A percentile compares a stretch with the other conserved stretches of the same genome.
These are phyloP conservation scores for Paecilomyces niveus DNA, from an alignment of 2,329 filamentous ascomycete genomes.

Conservation along the genomic window DNA sequence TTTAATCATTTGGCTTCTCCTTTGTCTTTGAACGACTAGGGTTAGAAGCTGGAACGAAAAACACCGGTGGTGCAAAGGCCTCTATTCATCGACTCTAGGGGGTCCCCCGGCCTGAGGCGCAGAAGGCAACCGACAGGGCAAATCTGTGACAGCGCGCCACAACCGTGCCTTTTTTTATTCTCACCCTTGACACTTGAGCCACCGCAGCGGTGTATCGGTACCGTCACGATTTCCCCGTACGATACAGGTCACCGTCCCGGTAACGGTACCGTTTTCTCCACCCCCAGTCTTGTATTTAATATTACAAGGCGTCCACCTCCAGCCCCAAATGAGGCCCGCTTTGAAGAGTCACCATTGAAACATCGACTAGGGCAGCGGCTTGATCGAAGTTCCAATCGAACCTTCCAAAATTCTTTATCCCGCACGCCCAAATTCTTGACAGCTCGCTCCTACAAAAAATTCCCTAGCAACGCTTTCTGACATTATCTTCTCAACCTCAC, in stretches of 20 bases:
- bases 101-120: not conserved
- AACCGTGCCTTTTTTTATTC: not conserved
- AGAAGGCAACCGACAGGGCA: not conserved
- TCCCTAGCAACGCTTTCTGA: not conserved
- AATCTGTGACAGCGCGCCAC: not conserved
- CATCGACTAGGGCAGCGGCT: not conserved
- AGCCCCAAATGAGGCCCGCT: not conserved
- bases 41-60: not conserved
- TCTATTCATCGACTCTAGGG: not conserved
- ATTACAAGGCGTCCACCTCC: not conserved
- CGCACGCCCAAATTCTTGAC: not conserved
- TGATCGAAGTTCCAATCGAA: conserved; percentile 1
- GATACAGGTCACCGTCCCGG: not conserved
- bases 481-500: not conserved
- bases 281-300: not conserved
- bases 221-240: not conserved
- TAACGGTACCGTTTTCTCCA: not conserved
- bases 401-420: not conserved
- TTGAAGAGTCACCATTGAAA: conserved; percentile 1
- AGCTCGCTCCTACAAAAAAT: not conserved
- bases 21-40: not conserved
- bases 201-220: not conserved
- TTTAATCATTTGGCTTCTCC: not conserved
- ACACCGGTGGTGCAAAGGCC: not conserved
- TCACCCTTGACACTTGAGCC: not conserved